Evolutionary conservation across 2,329 filamentous ascomycete genomes (phyloP), one percentile per base, ranked within the genome.

Genomic region (Lizonia empirigonia): DNA sequence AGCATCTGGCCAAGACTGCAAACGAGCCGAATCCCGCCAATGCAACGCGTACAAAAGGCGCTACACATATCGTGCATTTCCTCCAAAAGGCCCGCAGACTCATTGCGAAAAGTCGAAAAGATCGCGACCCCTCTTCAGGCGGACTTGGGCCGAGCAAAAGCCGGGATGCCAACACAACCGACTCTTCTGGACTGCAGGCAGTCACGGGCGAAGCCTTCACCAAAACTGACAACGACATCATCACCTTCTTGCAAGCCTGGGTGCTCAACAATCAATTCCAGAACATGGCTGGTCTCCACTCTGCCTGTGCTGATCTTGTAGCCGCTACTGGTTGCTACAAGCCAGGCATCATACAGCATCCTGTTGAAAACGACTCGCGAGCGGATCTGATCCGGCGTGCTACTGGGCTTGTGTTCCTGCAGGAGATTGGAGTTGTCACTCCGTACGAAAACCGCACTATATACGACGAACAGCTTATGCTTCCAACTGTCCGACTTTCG

Each of bases 211-310:
- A 70, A 23, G 33, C 70, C 0, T 88, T 85, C 75, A 78, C 74
- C 4, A 61, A 73, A 1, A 58, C 72, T 5, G 84, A 87, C 52
- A 67, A 76, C 30, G 76, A 82, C 18, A 78, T 90, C 38, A 77
- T 93, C 40, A 74, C 78, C 1, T 92, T 91, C 60, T 75, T 94
- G 39, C 84, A 91, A 65, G 79, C 84, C 35, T 91, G 88, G 68
- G 61, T 61, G 7, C 58, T 74, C n/a, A 63, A 56, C 4, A 42
- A 42, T 3, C 63, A 70, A 24, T 72, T 73, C 38, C 22, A 37
- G 4, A 36, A 47, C 7, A 64, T 65, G 50, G 83, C 83, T 7
- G 76, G 78, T 3, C 76, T 87, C 29, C 80, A 86, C 53, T 78
- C 84, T 29, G 75, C 87, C 51, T 88, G 86, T 1, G 81, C 88